Evolutionary conservation across 441 rosid genomes (phyloP), one percentile per base, ranked within the genome.

Genomic region (Brassica hybrid): DNA sequence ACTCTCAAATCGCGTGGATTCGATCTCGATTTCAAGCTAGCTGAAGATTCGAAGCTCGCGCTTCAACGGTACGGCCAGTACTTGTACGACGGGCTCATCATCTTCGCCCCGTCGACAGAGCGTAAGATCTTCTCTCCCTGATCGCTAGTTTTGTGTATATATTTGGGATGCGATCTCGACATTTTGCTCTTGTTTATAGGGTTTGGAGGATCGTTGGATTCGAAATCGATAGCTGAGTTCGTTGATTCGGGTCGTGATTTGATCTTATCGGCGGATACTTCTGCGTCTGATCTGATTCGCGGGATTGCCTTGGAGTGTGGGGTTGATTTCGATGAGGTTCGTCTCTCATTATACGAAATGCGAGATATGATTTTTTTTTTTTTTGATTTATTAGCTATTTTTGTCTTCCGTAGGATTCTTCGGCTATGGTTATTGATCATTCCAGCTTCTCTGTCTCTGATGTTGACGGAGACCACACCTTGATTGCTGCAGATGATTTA

Each of bases 191-290:
- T 25, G 16, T 23, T 23, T 34, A 6, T 62, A 91, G 96, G 86
- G 2, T 82, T 91, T 73, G 97, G 94, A 45, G 97, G 96, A 52
- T 86, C 93, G 2, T 69, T 90, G 79, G 92, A 90, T 80, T 84
- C 87, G 75, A 79, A 76, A 5, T 86, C 90, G 9, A 85, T 92
- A 65, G 86, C 91, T 63, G 96, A 92, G 72, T 94, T 92, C 61
- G 92, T 94, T 38, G 98, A 94, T 85, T 88, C 97, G 1, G 98
- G 97, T 64, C 97, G 87, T 41, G 97, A 94, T 72, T 79, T 94
- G 87, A 88, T 94, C 38, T 17, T 94, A 17, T 94, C 93, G 32
- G 97, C 87, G 36, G 97, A 94, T 86, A 84, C 80, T 2, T 81
- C 83, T 74, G 89, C 97, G 2, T 92, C 96, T 69, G 93, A 90